Conservation (phyloP, 768 basidiomycete species). For the Lentinula edodes region DNA sequence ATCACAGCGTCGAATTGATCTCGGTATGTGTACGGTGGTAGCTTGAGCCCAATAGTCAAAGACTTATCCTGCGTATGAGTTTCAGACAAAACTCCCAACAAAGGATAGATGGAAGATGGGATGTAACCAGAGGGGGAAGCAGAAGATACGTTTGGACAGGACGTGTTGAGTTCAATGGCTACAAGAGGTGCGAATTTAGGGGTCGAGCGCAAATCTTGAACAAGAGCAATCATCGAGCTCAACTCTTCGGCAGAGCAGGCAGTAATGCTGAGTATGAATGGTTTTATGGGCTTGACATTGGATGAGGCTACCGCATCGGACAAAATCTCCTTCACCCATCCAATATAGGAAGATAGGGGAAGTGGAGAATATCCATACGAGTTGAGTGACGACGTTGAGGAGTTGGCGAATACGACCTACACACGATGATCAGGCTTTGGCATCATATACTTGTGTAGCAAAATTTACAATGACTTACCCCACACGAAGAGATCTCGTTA, state of each 20-base stretch:
- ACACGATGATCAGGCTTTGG: background rate
- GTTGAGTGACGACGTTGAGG: slow-evolving; percentile 61
- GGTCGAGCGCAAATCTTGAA: slow-evolving; percentile 53
- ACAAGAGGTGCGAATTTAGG: slow-evolving; percentile 28
- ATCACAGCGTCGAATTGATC: slow-evolving; percentile 58
- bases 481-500: slow-evolving; percentile 55
- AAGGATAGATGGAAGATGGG: slow-evolving; percentile 38
- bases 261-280: slow-evolving; percentile 78
- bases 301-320: slow-evolving; percentile 19
- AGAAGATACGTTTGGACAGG: slow-evolving; percentile 73
- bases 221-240: slow-evolving; percentile 45
- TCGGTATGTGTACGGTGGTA: slow-evolving; percentile 67
- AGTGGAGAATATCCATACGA: slow-evolving; percentile 86
- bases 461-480: slow-evolving; percentile 33
- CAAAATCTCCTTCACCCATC: slow-evolving; percentile 55
- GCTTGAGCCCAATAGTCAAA: slow-evolving; percentile 69
- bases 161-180: slow-evolving; percentile 79
- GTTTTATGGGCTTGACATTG: slow-evolving; percentile 36
- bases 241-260: slow-evolving; percentile 50
- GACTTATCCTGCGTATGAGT: slow-evolving; percentile 43
- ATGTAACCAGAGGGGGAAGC: slow-evolving; percentile 65
- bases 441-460: background rate
- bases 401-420: slow-evolving; percentile 57
- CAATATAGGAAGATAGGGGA: slow-evolving; percentile 59
- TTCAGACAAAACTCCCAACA: slow-evolving; percentile 51